Base-by-base conservation (phyloP, 805 yeast genomes). In the Kluyveromyces aestuarii region DNA sequence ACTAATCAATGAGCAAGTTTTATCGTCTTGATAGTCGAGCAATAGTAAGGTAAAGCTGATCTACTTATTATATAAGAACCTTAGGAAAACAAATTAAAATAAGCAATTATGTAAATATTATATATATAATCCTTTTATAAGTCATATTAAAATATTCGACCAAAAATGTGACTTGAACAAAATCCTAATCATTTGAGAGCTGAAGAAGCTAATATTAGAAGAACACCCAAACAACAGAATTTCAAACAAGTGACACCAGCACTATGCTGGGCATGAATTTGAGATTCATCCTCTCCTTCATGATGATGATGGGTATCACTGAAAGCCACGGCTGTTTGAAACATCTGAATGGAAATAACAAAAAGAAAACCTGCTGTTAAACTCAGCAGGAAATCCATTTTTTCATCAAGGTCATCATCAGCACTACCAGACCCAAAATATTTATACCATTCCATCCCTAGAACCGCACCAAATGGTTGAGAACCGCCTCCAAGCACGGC, bases 401-500 rank as follows among this genome's bases (percentile, higher is more conserved):
- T 57, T 16, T 54, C 43, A 53, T 73, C 60, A 35, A 72, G 63
- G 35, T 62, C 57, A 10, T 63, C 58, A 14, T 70, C 68, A 27
- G 71, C 66, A 0, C 65, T 58, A 37, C 65, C 59, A 46, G 66
- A 67, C 42, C 63, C 67, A 47, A 77, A 67, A 33, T 84, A 70
- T 6, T 76, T 53, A 55, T 73, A 74, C 45, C 45, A 43, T 43
- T 43, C 45, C n/a, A 43, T 18, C 0, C 95, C 97, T 2, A 84
- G 51, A 0, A 83, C 56, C 0, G 96, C 98, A 18, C 99, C 99
- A 16, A 87, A 54, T 0, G 97, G 96, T 61, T 90, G 97, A 2
- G 96, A 81, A 1, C 80, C 72, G 0, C 91, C 90, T 4, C 96
- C 97, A 16, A 91, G 67, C 0, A 82, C 48, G 1, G 86, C 80